phyloP scores from a whole-genome alignment of 257 asterid genomes.

The Gentiana straminea region DNA sequence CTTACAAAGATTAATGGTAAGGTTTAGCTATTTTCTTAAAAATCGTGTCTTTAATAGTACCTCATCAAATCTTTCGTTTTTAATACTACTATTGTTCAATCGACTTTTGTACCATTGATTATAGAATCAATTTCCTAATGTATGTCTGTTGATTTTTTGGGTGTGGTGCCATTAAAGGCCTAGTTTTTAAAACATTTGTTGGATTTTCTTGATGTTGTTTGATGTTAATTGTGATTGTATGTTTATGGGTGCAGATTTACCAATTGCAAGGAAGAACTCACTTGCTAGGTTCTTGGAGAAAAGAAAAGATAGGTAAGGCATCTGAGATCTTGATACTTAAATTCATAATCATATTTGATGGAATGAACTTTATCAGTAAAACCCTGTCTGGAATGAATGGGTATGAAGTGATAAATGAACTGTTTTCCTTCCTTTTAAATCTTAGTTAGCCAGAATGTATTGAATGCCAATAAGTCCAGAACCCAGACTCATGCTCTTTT shows the following conservation, averaged over 20 bases:
- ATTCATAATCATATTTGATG: neutral
- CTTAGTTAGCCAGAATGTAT: too few relatives aligned
- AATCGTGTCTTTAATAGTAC: too few relatives aligned
- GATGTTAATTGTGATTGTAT: conserved; percentile 1
- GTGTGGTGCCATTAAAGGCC: neutral
- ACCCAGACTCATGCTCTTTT: too few relatives aligned
- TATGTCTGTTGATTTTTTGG: neutral
- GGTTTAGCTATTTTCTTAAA: neutral
- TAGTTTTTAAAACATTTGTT: neutral
- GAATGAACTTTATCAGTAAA: too few relatives aligned
- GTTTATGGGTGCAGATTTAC: conserved; percentile 20
- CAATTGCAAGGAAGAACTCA: conserved; percentile 32
- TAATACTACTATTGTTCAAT: neutral
- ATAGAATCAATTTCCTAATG: too few relatives aligned
- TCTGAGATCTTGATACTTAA: neutral
- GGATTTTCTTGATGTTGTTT: neutral
- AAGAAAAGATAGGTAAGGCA: conserved; percentile 32
- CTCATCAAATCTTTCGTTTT: neutral
- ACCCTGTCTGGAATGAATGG: too few relatives aligned
- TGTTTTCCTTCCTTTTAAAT: too few relatives aligned
- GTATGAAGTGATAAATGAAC: too few relatives aligned
- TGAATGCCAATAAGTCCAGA: too few relatives aligned
- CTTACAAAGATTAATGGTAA: conserved; percentile 19
- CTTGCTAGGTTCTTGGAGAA: conserved; percentile 37
- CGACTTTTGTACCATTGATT: too few relatives aligned